Base-by-base conservation (phyloP, 305 asterid genomes). In the Nicotiana rustica region DNA sequence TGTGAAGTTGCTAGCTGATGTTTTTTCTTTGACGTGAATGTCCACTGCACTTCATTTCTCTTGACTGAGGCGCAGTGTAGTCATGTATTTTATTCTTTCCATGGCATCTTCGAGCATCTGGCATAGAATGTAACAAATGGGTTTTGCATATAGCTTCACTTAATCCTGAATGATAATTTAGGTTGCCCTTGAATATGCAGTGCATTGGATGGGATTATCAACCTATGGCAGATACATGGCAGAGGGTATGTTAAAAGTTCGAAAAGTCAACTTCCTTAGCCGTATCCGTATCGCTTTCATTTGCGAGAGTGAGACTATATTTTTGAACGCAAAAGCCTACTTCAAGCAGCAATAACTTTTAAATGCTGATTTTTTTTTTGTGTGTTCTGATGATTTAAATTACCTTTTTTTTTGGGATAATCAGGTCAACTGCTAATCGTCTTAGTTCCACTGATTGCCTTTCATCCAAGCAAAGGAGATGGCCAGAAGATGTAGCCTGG, bases 401-500 rank as follows among this genome's bases (percentile, higher is more conserved):
- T 82, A 66, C 82, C 62, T 38, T 19, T 15, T 52, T 84, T 55
- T 87, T 47, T 10, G 70, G 49, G 66, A 52, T 52, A 14, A 76
- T 76, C 98, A 96, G 99, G 87, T 89, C 96, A 77, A 85, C 86
- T 87, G 98, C 97, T 85, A 86, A 70, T 85, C 91, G 88, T 80
- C 83, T 93, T 82, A 93, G 96, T 86, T 78, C 92, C 73, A 88
- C 95, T 65, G 96, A 92, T 78, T 95, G 98, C 88, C 89, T 79
- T 79, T 95, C 99, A 19, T 90, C 86, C 84, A 93, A 95, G 90
- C 89, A 91, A 57, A 89, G 97, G 91, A 93, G 98, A 88, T 96
- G 99, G 99, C 97, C 99, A 29, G 99, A 96, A 91, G 99, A 96
- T 89, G 87, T 96, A 77, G 98, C 97, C 86, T 96, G 99, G 99